Percentiles rank a stretch among this genome's conserved stretches.
Conservation (phyloP, 768 basidiomycete species). For the Lyophyllum semitale region DNA sequence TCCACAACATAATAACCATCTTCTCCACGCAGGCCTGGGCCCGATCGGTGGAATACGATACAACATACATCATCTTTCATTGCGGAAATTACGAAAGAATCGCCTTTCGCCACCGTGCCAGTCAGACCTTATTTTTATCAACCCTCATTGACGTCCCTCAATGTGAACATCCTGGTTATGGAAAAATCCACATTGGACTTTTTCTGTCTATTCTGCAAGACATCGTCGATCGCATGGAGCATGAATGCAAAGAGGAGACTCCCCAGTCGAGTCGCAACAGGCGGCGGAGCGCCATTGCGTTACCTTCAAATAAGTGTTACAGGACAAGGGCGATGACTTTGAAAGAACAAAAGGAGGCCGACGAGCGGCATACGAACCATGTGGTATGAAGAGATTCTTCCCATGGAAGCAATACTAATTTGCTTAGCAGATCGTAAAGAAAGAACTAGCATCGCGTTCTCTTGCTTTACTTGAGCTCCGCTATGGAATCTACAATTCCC, state of each 20-base stretch:
- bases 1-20: neutral
- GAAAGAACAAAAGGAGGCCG: neutral
- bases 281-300: neutral
- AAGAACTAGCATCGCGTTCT: conserved; percentile 1
- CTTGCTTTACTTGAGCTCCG: conserved; percentile 10
- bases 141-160: conserved; percentile 13
- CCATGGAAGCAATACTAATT: neutral
- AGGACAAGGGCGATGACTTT: conserved; percentile 8
- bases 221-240: conserved; percentile 11
- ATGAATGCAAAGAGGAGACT: neutral
- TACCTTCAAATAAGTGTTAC: neutral
- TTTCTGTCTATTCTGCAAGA: conserved; percentile 20
- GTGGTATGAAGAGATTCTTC: neutral
- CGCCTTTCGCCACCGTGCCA: conserved; percentile 17
- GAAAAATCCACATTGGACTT: conserved; percentile 17
- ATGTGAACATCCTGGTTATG: conserved; percentile 13
- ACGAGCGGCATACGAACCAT: neutral
- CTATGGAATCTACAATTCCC: conserved; percentile 14
- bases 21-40: conserved; percentile 15
- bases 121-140: conserved; percentile 20
- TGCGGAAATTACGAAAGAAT: conserved; percentile 21
- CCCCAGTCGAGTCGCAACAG: neutral
- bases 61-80: conserved; percentile 19
- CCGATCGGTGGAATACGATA: conserved; percentile 13
- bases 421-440: conserved; percentile 1